Evolutionary conservation across 345 rosid species (phyloP).

Genomic region (Excoecaria cochinchinensis): DNA sequence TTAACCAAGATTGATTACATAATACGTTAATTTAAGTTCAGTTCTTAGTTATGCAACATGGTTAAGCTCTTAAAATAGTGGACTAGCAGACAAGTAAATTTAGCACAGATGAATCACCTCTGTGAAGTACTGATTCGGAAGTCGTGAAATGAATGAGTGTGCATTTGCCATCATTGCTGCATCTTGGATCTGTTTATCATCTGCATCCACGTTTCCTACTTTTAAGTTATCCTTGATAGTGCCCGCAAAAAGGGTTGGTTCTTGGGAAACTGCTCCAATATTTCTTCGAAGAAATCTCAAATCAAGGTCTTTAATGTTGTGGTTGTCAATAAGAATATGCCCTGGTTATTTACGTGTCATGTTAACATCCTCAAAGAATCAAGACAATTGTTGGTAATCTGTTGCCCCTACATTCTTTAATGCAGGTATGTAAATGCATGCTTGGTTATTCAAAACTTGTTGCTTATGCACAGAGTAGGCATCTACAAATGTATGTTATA

Average conservation of each 20-base stretch:
- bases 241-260: slow-evolving; percentile 63
- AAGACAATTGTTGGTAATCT: not conserved
- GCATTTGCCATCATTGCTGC: slow-evolving; percentile 63
- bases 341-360: slow-evolving; percentile 32
- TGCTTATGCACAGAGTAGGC: not conserved
- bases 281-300: slow-evolving; percentile 48
- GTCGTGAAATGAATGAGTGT: slow-evolving; percentile 45
- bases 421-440: not conserved
- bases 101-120: slow-evolving; percentile 33
- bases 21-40: not conserved
- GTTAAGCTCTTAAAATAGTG: not conserved
- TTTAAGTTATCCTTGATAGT: slow-evolving; percentile 53
- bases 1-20: not conserved
- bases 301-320: slow-evolving; percentile 54
- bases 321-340: slow-evolving; percentile 43
- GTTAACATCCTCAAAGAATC: not conserved
- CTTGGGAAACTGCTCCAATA: slow-evolving; percentile 59
- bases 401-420: not conserved
- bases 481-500: not conserved
- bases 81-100: not conserved
- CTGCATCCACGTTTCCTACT: slow-evolving; percentile 58
- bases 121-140: slow-evolving; percentile 52
- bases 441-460: not conserved
- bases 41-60: not conserved
- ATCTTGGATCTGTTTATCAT: slow-evolving; percentile 41